Percentiles rank a stretch among this genome's conserved stretches.
These are phyloP conservation scores for Arthrocladium fulminans DNA, from an alignment of 2,329 filamentous ascomycete species.

Conservation along the genomic window DNA sequence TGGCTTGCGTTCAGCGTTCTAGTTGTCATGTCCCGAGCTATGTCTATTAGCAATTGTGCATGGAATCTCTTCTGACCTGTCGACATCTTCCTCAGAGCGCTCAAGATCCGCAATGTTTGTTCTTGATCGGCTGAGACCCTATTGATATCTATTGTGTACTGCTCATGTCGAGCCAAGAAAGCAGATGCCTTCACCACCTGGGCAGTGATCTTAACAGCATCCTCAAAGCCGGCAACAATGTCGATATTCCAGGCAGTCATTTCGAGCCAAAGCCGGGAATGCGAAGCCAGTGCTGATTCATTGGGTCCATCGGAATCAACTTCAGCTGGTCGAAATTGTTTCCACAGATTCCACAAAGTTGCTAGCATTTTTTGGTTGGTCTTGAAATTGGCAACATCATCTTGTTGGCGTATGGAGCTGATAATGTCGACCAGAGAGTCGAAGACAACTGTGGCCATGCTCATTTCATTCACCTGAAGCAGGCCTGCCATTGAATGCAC, in stretches of 20 bases:
- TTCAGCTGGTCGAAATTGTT: slow-evolving; percentile 16
- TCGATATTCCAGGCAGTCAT: slow-evolving; percentile 12
- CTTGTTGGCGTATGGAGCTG: not conserved
- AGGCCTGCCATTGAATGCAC: slow-evolving; percentile 10
- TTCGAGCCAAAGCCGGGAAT: slow-evolving; percentile 15
- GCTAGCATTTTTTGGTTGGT: slow-evolving; percentile 20
- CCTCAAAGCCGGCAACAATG: slow-evolving; percentile 10
- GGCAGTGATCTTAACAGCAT: slow-evolving; percentile 4
- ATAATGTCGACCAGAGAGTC: not conserved
- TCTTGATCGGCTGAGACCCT: slow-evolving; percentile 19
- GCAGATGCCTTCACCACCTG: slow-evolving; percentile 13
- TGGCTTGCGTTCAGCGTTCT: slow-evolving; percentile 20
- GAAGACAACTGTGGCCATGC: not conserved
- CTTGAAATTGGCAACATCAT: not conserved
- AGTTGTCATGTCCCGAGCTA: slow-evolving; percentile 60
- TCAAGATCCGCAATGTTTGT: slow-evolving; percentile 12
- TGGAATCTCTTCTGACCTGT: slow-evolving; percentile 53
- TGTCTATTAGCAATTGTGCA: slow-evolving; percentile 63
- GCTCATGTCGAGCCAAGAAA: slow-evolving; percentile 17
- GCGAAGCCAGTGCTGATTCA: slow-evolving; percentile 21
- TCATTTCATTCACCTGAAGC: not conserved
- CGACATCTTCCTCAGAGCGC: slow-evolving; percentile 21
- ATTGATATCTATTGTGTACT: slow-evolving; percentile 22
- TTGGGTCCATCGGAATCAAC: slow-evolving; percentile 14
- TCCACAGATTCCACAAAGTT: slow-evolving; percentile 14